Evolutionary conservation across 1,284 basidiomycete species (phyloP).

Genomic region (Sporisorium reilianum): DNA sequence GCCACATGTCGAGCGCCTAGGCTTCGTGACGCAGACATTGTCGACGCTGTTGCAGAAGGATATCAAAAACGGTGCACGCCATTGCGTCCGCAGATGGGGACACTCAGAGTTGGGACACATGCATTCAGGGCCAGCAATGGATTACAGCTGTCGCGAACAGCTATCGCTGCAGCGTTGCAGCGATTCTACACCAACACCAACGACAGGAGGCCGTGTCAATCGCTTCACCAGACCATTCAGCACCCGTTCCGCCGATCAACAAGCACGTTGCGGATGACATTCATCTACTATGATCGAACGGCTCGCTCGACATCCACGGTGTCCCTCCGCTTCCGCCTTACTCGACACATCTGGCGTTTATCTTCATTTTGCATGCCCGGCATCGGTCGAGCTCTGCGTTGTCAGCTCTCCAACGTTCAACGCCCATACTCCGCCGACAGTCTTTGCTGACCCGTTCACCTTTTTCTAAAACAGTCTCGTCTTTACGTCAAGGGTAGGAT

Average conservation of each 20-base stretch:
- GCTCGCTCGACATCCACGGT: background rate
- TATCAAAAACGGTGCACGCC: background rate
- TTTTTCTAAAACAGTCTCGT: conserved; percentile 71
- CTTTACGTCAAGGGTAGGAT: conserved; percentile 97
- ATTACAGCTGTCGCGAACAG: background rate
- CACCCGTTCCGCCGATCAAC: background rate
- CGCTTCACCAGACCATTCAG: background rate
- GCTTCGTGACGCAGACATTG: background rate
- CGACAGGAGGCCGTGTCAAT: background rate
- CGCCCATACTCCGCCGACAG: background rate
- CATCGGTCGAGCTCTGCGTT: conserved; percentile 17
- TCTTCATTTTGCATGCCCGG: background rate
- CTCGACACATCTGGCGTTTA: background rate
- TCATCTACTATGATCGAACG: background rate
- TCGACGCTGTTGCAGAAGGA: background rate
- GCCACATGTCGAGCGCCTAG: too few relatives aligned
- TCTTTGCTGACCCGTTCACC: conserved; percentile 6
- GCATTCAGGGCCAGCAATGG: background rate
- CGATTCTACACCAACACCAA: background rate
- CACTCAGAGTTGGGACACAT: background rate
- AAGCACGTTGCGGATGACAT: background rate
- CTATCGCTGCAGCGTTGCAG: background rate
- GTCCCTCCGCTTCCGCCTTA: background rate
- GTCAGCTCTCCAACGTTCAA: background rate
- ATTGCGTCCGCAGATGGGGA: background rate